Base-by-base conservation (phyloP, 2,329 filamentous ascomycete species). In the Penicillium glabrum region DNA sequence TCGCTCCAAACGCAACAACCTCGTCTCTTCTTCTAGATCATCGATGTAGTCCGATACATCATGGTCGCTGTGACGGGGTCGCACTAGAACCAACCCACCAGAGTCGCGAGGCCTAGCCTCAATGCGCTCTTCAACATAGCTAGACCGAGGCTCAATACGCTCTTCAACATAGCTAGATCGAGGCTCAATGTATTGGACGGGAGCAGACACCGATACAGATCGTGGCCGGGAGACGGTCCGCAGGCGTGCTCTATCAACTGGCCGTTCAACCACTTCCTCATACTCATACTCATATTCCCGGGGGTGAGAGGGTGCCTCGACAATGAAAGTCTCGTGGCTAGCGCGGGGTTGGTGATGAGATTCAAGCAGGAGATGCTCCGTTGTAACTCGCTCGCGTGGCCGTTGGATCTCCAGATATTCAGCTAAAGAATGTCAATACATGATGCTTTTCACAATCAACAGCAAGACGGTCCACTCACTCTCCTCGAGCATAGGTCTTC, bases 21-120 rank as follows among this genome's bases (percentile, higher is more conserved):
- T 79, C 43, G 81, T 81, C 73, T 91, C 87, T 6, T 81, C 82
- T 75, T 93, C 89, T 1, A 93, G 80, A 1, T 83, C 83, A 13
- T 83, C 83, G 57, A 93, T 91, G 69, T 95, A 89, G 31, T 86
- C 82, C 48, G 86, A 83, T 63, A 95, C 87, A 10, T 91, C 87
- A 19, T 85, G 82, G 43, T 88, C 84, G 7, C 75, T 79, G 61
- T 65, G 77, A 67, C 67, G 76, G 71, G 59, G 78, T 31, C 79
- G 77, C 24, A 82, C 76, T 3, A 82, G 77, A 3, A 84, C 79
- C 11, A 86, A 65, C 0, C 77, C 70, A 16, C 82, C 79, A 29
- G 77, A 69, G 55, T 78, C 78, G 35, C 75, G 78, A 27, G 57
- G 58, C 9, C 62, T 62, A 2, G 67, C 56, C 53, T 81, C 79